phyloP scores from a whole-genome alignment of 805 yeast species.

The Zygosaccharomyces bisporus region DNA sequence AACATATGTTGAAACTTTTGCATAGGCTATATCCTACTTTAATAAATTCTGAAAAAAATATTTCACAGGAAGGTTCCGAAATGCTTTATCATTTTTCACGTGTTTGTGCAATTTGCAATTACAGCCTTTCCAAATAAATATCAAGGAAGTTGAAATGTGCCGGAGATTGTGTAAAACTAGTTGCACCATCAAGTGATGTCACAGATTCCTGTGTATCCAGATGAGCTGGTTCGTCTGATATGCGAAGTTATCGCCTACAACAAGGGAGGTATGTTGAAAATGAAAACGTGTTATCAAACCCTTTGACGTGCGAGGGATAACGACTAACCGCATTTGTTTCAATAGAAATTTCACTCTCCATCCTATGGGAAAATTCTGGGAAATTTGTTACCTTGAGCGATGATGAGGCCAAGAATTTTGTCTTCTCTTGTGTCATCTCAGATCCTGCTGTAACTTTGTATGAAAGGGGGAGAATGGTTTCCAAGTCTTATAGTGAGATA shows the following conservation, averaged over 20 bases:
- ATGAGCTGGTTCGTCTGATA: conserved; percentile 30
- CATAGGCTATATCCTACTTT: too few species aligned
- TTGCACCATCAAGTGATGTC: too few species aligned
- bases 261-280: conserved; percentile 28
- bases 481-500: conserved; percentile 5
- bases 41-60: too few species aligned
- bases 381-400: conserved; percentile 12
- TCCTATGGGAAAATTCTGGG: conserved; percentile 14
- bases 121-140: too few species aligned
- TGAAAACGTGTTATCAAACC: background rate
- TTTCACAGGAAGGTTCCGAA: too few species aligned
- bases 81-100: too few species aligned
- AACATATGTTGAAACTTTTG: too few species aligned
- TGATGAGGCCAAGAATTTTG: conserved; percentile 19
- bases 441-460: conserved; percentile 19
- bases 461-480: conserved; percentile 9
- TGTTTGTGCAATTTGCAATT: too few species aligned
- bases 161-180: too few species aligned
- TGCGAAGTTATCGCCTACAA: conserved; percentile 32
- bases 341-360: conserved; percentile 15
- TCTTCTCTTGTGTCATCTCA: conserved; percentile 19
- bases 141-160: too few species aligned
- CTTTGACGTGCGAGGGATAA: background rate
- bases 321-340: conserved; percentile 7
- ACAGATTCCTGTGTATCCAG: conserved; percentile 25